phyloP scores from a whole-genome alignment of 495 filamentous ascomycete genomes.

The Tuber magnatum region DNA sequence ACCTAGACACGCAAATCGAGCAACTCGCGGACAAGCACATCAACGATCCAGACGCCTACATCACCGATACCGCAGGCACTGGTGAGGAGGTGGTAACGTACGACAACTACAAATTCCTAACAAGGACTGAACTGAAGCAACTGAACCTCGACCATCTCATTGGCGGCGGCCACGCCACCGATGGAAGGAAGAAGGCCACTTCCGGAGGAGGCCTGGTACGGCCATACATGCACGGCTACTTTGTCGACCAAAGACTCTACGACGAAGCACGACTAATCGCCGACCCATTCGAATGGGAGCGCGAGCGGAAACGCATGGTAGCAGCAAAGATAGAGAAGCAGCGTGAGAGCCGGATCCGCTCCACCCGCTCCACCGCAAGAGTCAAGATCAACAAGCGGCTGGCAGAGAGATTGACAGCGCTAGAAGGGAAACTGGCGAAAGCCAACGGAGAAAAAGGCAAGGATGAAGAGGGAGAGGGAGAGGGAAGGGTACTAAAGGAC shows the following conservation, averaged over 20 bases:
- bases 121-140: conserved; percentile 66
- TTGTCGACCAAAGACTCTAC: conserved; percentile 84
- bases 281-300: conserved; percentile 85
- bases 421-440: conserved; percentile 72
- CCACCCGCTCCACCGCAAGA: conserved; percentile 6
- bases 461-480: conserved; percentile 26
- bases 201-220: conserved; percentile 57
- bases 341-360: conserved; percentile 76
- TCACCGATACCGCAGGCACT: conserved; percentile 42
- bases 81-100: conserved; percentile 66
- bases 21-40: conserved; percentile 81
- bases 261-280: conserved; percentile 88
- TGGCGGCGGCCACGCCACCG: conserved; percentile 51
- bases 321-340: conserved; percentile 93
- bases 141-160: conserved; percentile 81
- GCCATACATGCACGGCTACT: conserved; percentile 98
- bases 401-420: conserved; percentile 71
- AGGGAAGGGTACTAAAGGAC: conserved; percentile 61
- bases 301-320: conserved; percentile 76
- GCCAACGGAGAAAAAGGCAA: conserved; percentile 52
- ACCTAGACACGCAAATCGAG: conserved; percentile 93
- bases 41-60: conserved; percentile 62
- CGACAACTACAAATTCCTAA: conserved; percentile 98
- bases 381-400: conserved; percentile 78
- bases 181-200: conserved; percentile 34